Evolutionary conservation across 345 rosid genomes (phyloP).

Genomic region (Dipteronia sinensis): DNA sequence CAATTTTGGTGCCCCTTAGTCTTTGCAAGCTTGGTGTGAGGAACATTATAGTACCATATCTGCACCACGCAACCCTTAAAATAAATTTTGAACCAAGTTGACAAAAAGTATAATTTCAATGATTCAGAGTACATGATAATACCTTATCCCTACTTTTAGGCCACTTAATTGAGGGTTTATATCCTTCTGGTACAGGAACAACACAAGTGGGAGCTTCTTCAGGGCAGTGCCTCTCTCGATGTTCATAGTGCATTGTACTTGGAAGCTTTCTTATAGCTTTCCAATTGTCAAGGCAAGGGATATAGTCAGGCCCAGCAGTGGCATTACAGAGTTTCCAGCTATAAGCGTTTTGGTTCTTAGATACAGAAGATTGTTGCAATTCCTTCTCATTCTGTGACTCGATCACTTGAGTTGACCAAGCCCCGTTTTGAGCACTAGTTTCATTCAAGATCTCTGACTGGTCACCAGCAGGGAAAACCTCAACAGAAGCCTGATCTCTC

Average conservation of each 20-base stretch:
- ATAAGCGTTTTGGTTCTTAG: slow-evolving; percentile 38
- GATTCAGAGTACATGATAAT: slow-evolving; percentile 4
- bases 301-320: slow-evolving; percentile 88
- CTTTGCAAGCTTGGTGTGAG: slow-evolving; percentile 69
- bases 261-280: slow-evolving; percentile 70
- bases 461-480: slow-evolving; percentile 46
- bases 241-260: slow-evolving; percentile 74
- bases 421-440: slow-evolving; percentile 57
- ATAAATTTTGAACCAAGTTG: slow-evolving; percentile 17
- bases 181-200: slow-evolving; percentile 82
- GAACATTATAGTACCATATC: slow-evolving; percentile 74
- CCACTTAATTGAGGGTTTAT: slow-evolving; percentile 69
- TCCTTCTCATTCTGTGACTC: slow-evolving; percentile 91
- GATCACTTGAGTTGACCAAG: slow-evolving; percentile 79
- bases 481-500: slow-evolving; percentile 43
- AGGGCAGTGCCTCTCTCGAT: slow-evolving; percentile 94
- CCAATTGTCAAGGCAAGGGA: slow-evolving; percentile 95
- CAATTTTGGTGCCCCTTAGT: slow-evolving; percentile 80
- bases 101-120: slow-evolving; percentile 7
- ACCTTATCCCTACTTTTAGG: slow-evolving; percentile 90
- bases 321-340: slow-evolving; percentile 84
- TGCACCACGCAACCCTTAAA: slow-evolving; percentile 31
- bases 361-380: slow-evolving; percentile 45
- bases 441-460: slow-evolving; percentile 71
- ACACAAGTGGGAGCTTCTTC: slow-evolving; percentile 78